A percentile compares a stretch with the other conserved stretches of the same genome.
phyloP scores from a whole-genome alignment of 2,329 filamentous ascomycete genomes.

The Tolypocladium inflatum region DNA sequence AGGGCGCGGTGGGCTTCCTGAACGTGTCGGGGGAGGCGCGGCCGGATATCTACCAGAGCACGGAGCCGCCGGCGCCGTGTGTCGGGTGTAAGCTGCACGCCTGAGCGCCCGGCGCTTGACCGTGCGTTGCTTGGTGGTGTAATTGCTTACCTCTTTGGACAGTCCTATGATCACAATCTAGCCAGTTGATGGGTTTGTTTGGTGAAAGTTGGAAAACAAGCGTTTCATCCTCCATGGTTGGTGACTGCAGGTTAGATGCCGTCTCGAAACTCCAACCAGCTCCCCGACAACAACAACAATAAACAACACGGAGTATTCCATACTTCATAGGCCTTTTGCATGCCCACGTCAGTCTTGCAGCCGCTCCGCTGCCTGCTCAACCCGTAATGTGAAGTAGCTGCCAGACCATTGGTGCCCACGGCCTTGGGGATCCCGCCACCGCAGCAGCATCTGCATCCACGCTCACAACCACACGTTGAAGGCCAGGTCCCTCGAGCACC shows the following conservation, averaged over 20 bases:
- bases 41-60: constrained; percentile 16
- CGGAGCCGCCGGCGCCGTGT: constrained; percentile 16
- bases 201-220: neutral
- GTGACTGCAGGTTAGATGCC: neutral
- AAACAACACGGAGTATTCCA: no score
- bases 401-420: neutral
- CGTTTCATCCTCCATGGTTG: neutral
- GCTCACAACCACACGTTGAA: neutral
- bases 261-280: neutral
- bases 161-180: neutral
- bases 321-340: neutral
- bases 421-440: neutral
- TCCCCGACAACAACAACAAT: neutral
- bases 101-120: constrained; percentile 5
- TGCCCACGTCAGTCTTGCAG: neutral
- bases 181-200: neutral
- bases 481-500: no score
- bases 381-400: neutral
- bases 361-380: neutral
- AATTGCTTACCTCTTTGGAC: no score
- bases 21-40: constrained; percentile 19
- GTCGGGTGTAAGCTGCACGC: constrained; percentile 21
- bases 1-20: constrained; percentile 22
- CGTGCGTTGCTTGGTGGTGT: no score
- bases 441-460: neutral